These are phyloP conservation scores for Lipomyces japonicus DNA, from an alignment of 805 yeast genomes.

Conservation along the genomic window DNA sequence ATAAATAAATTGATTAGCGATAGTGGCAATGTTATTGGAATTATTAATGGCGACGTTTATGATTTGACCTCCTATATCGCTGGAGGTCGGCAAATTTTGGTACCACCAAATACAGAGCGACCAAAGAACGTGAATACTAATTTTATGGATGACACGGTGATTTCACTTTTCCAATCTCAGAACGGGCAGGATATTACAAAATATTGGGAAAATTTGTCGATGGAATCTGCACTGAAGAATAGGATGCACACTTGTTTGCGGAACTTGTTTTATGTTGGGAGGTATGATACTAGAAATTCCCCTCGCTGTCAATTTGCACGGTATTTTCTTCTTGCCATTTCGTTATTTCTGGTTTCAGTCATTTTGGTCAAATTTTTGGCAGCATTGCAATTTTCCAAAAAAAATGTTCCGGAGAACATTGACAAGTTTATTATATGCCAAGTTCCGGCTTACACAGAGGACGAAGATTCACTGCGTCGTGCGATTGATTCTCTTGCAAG, in stretches of 20 bases:
- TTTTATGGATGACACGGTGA: constrained; percentile 36
- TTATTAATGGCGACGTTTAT: constrained; percentile 39
- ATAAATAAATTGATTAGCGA: constrained; percentile 36
- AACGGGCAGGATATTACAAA: constrained; percentile 39
- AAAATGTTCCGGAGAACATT: constrained; percentile 39
- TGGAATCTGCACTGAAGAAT: constrained; percentile 29
- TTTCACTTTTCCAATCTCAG: constrained; percentile 37
- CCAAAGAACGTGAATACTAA: constrained; percentile 32
- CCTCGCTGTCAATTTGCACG: constrained; percentile 41
- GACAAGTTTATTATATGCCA: constrained; percentile 43
- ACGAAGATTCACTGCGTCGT: constrained; percentile 51
- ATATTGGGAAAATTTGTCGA: constrained; percentile 31
- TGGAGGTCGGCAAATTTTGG: constrained; percentile 37
- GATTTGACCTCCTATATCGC: constrained; percentile 40
- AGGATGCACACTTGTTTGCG: constrained; percentile 39
- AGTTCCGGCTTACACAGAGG: constrained; percentile 62
- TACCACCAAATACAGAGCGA: constrained; percentile 32
- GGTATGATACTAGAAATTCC: constrained; percentile 42
- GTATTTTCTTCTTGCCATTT: constrained; percentile 42
- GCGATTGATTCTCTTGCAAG: constrained; percentile 59
- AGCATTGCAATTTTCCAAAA: constrained; percentile 41
- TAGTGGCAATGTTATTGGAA: constrained; percentile 36
- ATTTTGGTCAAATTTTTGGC: constrained; percentile 41
- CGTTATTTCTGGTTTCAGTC: constrained; percentile 39
- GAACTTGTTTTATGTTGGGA: constrained; percentile 42